Evolutionary conservation across 1,284 basidiomycete species (phyloP).

Genomic region (Schizophyllum amplum): DNA sequence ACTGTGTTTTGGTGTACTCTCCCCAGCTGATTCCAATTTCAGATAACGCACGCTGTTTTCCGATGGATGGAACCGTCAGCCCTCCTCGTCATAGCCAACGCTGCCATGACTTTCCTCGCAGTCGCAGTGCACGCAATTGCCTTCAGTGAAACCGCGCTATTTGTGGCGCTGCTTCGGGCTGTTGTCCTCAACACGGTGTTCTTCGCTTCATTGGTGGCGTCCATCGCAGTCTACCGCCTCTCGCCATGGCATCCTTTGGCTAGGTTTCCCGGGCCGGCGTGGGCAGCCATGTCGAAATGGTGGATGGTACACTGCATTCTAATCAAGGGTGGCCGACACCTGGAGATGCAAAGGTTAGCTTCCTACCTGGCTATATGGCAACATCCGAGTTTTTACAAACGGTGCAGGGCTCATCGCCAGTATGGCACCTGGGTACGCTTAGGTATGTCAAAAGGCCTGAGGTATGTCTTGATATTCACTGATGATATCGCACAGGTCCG

Average conservation of each 20-base stretch:
- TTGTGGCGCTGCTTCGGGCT: neutral
- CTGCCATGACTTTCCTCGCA: neutral
- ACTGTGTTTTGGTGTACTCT: neutral
- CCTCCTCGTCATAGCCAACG: neutral
- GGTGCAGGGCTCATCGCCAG: neutral
- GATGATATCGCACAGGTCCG: neutral
- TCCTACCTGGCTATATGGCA: neutral
- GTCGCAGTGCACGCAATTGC: neutral
- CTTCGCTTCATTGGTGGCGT: constrained; percentile 9
- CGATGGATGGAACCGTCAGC: neutral
- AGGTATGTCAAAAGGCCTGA: neutral
- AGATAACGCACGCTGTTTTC: neutral
- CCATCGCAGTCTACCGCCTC: constrained; percentile 16
- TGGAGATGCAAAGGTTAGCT: neutral
- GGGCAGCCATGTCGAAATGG: constrained; percentile 16
- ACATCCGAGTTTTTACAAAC: neutral
- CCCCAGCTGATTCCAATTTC: neutral
- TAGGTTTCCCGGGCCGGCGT: constrained; percentile 15
- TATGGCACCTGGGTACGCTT: neutral
- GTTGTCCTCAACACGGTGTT: constrained; percentile 6
- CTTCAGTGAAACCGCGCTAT: neutral
- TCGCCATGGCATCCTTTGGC: constrained; percentile 19
- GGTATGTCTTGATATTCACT: neutral
- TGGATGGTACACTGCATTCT: constrained; percentile 16
- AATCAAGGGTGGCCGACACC: constrained; percentile 28